Evolutionary conservation across 2,329 filamentous ascomycete genomes (phyloP).

Genomic region (Colletotrichum sidae): DNA sequence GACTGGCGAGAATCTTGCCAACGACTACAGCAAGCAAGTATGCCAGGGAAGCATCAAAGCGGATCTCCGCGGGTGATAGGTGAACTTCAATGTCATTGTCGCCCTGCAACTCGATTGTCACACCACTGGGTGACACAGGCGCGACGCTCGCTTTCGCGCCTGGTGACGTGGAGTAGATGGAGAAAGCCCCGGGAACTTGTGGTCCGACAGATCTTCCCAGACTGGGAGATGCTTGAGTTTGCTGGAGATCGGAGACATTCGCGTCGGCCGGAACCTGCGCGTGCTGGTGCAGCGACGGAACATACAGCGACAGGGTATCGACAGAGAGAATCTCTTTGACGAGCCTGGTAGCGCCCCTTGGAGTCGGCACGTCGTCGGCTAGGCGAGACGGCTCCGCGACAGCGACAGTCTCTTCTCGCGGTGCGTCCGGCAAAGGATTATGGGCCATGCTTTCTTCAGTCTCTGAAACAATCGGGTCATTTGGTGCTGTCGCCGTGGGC

Average conservation of each 20-base stretch:
- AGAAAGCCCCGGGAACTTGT: constrained; percentile 72
- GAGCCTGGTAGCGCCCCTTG: constrained; percentile 64
- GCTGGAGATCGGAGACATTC: constrained; percentile 43
- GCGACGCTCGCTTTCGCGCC: constrained; percentile 19
- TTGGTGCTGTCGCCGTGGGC: constrained; percentile 25
- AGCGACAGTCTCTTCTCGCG: not conserved
- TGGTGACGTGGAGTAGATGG: constrained; percentile 51
- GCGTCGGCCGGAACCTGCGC: constrained; percentile 49
- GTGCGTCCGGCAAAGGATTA: not conserved
- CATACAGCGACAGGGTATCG: constrained; percentile 63
- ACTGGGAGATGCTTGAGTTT: constrained; percentile 43
- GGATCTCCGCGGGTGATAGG: constrained; percentile 63
- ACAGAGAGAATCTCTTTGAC: constrained; percentile 67
- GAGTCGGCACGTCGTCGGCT: constrained; percentile 59
- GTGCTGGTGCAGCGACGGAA: constrained; percentile 63
- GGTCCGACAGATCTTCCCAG: constrained; percentile 56
- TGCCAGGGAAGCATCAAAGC: constrained; percentile 68
- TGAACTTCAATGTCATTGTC: constrained; percentile 59
- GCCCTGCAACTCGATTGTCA: constrained; percentile 30
- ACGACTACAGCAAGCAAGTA: constrained; percentile 65
- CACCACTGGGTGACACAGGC: constrained; percentile 10
- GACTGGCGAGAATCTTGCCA: constrained; percentile 59
- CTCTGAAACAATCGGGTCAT: constrained; percentile 33
- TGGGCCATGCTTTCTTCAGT: not conserved
- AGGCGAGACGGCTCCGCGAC: constrained; percentile 32